Base-by-base conservation (phyloP, 805 yeast genomes). In the Metschnikowia peoriensis region DNA sequence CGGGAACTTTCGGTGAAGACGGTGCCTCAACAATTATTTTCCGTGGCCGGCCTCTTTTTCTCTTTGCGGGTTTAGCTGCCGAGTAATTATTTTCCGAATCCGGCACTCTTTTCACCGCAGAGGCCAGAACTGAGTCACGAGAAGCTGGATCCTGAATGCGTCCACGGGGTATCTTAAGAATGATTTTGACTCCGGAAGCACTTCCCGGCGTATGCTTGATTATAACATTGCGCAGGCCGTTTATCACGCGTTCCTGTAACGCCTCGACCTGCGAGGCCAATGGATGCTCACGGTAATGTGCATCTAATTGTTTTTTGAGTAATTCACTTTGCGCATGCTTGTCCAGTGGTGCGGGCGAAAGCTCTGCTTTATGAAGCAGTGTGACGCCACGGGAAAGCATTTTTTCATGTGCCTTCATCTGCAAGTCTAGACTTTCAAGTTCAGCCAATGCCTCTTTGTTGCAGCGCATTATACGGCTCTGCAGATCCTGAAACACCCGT, bases 231-330 rank as follows among this genome's bases (percentile, higher is more conserved):
- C 57, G 51, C 57, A 43, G 59, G 14, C 55, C 51, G 27, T 53
- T 40, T 40, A 59, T 40, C 11, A 55, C 54, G 7, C 59, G 53
- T 46, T 61, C 62, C 44, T 67, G 72, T 37, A 71, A 59, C 2
- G 78, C 77, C 51, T 73, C 78, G 15, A 57, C 61, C 51, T 72
- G 78, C 7, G 78, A 73, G 4, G 54, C 51, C 37, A 74, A 61
- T 2, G 78, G 78, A 46, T 69, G 54, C 38, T 64, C 59, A 15
- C 58, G 54, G 54, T 75, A 75, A 55, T 75, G 78, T 7, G 62
- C 54, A 28, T 56, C 64, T 22, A 75, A 62, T 52, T 70, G 69
- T 38, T 60, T 59, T 38, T 73, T 57, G 14, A 74, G 62, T 9
- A 37, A 9, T n/a, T 49, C 52, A 22, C 45, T 17, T 16, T 16